These are phyloP conservation scores for Torulaspora franciscae DNA, from an alignment of 805 yeast genomes.

Conservation along the genomic window DNA sequence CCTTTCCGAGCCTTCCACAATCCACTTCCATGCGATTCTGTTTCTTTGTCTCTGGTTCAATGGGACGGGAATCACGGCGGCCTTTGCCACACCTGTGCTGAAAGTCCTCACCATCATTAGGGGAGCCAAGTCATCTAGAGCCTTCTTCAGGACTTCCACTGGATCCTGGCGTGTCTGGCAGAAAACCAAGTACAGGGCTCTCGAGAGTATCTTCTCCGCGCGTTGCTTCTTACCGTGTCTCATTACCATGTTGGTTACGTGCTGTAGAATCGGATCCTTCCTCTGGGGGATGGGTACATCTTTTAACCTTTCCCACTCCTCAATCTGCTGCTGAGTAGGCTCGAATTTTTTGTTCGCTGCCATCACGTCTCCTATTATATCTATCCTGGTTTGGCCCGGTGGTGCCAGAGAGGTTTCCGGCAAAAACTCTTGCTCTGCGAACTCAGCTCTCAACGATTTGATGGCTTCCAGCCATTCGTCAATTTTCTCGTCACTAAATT, in stretches of 20 bases:
- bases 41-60: slow-evolving; percentile 75
- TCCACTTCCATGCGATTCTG: slow-evolving; percentile 87
- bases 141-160: slow-evolving; percentile 62
- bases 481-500: slow-evolving; percentile 34
- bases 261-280: slow-evolving; percentile 66
- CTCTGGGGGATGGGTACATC: slow-evolving; percentile 54
- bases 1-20: slow-evolving; percentile 74
- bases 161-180: slow-evolving; percentile 72
- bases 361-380: slow-evolving; percentile 31
- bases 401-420: slow-evolving; percentile 42
- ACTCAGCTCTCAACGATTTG: slow-evolving; percentile 37
- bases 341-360: slow-evolving; percentile 37
- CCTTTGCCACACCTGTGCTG: slow-evolving; percentile 83
- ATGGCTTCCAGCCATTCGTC: slow-evolving; percentile 42
- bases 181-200: slow-evolving; percentile 67
- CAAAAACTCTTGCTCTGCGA: slow-evolving; percentile 36
- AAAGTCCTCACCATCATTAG: slow-evolving; percentile 69
- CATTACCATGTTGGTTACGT: slow-evolving; percentile 85
- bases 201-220: slow-evolving; percentile 67
- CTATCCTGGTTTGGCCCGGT: slow-evolving; percentile 37
- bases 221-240: slow-evolving; percentile 80
- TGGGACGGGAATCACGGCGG: slow-evolving; percentile 75
- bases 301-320: slow-evolving; percentile 48
- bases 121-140: slow-evolving; percentile 81
- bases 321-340: slow-evolving; percentile 62